Evolutionary conservation across 78 protist species (phyloP), one percentile per base, ranked within the genome.

Genomic region (Acrasis kona): DNA sequence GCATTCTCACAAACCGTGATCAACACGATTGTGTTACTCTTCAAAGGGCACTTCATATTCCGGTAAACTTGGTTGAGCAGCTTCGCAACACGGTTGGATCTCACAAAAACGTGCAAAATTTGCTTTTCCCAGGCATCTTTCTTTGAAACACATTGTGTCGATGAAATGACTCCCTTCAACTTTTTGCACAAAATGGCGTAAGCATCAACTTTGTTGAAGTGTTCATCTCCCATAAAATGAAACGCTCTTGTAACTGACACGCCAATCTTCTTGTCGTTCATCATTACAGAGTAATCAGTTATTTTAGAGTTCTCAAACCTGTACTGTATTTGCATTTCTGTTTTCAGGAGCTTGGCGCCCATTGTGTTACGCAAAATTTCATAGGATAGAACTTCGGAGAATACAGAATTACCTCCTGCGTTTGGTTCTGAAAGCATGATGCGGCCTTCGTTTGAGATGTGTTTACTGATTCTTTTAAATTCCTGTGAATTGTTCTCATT

Each of bases 231-330:
- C 12, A 19, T 1, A 31, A 8, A 82, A 12, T 27, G 29, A 50
- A 79, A 42, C 3, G 86, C 81, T 19, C 86, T 61, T 41, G 86
- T 82, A 27, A 82, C 86, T 6, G 81, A 77, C 9, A 82, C 86
- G 19, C 83, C 86, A 38, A 82, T 32, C 28, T 2, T 5, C 6
- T 0, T 8, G 3, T 78, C 80, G 9, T 40, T 30, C 10, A 82
- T 4, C 6, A 0, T 3, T 50, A n/a, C 3, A 32, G 82, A 31
- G 70, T 72, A 82, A 57, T 82, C 86, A 29, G 86, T 82, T 19
- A 82, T 71, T 12, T 28, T 0, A 5, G 72, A 70, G 0, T 70
- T 71, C 2, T 5, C 32, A 32, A 73, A 71, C 31, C 4, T 37
- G 75, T 82, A 82, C 0, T 1, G 10, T 29, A 82, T n/a, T 75